Evolutionary conservation across 768 basidiomycete species (phyloP).

Genomic region (Mycena belliarum): DNA sequence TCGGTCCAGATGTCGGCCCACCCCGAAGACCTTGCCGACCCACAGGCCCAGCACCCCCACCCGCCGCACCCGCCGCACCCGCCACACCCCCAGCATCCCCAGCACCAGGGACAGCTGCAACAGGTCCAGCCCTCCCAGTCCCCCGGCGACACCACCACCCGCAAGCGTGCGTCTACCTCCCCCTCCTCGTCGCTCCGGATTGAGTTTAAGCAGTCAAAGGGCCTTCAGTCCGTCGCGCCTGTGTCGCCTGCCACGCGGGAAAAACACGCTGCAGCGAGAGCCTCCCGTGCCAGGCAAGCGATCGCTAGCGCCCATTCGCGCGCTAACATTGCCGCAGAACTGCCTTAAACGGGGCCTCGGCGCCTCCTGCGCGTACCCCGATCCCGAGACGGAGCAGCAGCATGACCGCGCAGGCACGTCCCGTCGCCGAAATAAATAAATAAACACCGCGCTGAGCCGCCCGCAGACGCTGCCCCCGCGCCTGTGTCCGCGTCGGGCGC

Average conservation of each 20-base stretch:
- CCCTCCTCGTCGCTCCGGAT: slow-evolving; percentile 7
- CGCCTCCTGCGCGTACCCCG: slow-evolving; percentile 70
- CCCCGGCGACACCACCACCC: slow-evolving; percentile 30
- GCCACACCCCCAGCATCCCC: slow-evolving; percentile 35
- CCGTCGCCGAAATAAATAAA: not conserved
- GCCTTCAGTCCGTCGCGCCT: slow-evolving; percentile 79
- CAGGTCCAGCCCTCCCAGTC: slow-evolving; percentile 37
- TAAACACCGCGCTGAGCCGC: too few relatives aligned
- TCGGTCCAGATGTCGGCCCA: slow-evolving; percentile 71
- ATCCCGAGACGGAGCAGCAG: slow-evolving; percentile 60
- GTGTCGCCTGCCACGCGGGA: slow-evolving; percentile 78
- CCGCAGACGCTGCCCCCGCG: slow-evolving; percentile 3
- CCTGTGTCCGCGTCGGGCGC: slow-evolving; percentile 9
- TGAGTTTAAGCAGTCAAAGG: slow-evolving; percentile 59
- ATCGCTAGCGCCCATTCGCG: not conserved
- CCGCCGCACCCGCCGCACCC: slow-evolving; percentile 46
- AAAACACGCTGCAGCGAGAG: slow-evolving; percentile 84
- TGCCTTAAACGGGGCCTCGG: slow-evolving; percentile 82
- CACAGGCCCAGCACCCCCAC: slow-evolving; percentile 32
- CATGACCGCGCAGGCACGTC: slow-evolving; percentile 40
- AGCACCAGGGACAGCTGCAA: slow-evolving; percentile 34
- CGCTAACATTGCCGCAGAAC: slow-evolving; percentile 46
- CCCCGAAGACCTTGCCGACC: slow-evolving; percentile 54
- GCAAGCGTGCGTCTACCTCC: slow-evolving; percentile 58
- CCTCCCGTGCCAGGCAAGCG: slow-evolving; percentile 72